These are phyloP conservation scores for Porcisia deanei DNA, from an alignment of 208 protist genomes.

Conservation along the genomic window DNA sequence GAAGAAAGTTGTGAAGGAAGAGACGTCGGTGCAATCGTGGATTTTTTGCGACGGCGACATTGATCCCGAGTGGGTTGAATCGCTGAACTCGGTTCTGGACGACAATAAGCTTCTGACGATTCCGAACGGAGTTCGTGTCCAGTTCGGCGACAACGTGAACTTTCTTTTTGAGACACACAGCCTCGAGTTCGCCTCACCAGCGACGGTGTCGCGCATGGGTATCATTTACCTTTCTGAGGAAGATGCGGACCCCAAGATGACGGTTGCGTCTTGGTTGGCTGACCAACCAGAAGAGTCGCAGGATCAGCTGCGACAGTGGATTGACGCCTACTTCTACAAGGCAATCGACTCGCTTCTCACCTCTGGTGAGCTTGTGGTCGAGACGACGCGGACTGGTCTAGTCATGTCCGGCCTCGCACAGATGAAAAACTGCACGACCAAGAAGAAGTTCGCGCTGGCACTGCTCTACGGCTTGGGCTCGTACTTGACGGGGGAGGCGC, in stretches of 20 bases:
- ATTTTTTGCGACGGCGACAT: constrained; percentile 99
- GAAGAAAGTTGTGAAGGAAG: constrained; percentile 94
- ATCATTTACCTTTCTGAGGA: constrained; percentile 98
- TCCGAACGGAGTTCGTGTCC: constrained; percentile 97
- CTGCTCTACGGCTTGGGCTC: constrained; percentile 95
- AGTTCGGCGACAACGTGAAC: constrained; percentile 98
- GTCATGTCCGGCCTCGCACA: constrained; percentile 95
- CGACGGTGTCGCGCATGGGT: constrained; percentile 98
- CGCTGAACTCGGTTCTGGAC: constrained; percentile 99
- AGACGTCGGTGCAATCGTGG: constrained; percentile 90
- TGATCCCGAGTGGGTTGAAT: constrained; percentile 99
- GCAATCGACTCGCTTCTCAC: constrained; percentile 89
- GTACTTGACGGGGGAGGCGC: constrained; percentile 82
- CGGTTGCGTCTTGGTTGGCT: constrained; percentile 93
- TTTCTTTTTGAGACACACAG: constrained; percentile 99
- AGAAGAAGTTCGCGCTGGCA: constrained; percentile 90
- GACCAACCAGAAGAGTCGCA: constrained; percentile 81
- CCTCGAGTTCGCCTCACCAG: constrained; percentile 97
- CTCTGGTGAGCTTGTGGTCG: constrained; percentile 76
- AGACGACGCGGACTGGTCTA: constrained; percentile 93
- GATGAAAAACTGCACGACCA: constrained; percentile 74
- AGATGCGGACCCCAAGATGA: constrained; percentile 92
- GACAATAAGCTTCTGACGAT: constrained; percentile 99
- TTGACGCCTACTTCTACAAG: constrained; percentile 94
- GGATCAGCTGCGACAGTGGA: constrained; percentile 76